Evolutionary conservation across 2,329 filamentous ascomycete genomes (phyloP).

Genomic region (Penicillium nordicum): DNA sequence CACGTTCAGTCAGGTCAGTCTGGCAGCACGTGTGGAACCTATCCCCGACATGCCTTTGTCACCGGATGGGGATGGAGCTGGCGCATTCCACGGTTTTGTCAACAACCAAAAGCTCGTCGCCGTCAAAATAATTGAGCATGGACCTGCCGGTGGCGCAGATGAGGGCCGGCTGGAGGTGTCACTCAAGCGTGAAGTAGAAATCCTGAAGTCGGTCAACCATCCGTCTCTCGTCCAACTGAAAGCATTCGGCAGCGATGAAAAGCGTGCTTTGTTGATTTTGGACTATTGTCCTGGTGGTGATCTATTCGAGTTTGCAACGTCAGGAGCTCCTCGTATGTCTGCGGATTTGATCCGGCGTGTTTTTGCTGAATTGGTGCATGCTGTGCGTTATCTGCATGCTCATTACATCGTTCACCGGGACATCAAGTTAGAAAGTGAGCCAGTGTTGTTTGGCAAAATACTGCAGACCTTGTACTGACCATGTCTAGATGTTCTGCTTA

Average conservation of each 20-base stretch:
- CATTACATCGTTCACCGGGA: constrained; percentile 90
- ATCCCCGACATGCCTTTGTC: constrained; percentile 38
- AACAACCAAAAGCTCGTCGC: constrained; percentile 82
- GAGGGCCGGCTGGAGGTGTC: constrained; percentile 92
- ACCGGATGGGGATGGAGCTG: constrained; percentile 8
- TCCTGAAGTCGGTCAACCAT: constrained; percentile 82
- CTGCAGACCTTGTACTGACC: constrained; percentile 17
- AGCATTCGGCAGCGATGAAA: constrained; percentile 82
- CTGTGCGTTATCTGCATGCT: constrained; percentile 79
- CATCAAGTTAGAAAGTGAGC: constrained; percentile 94
- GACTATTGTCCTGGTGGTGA: constrained; percentile 93
- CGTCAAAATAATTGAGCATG: constrained; percentile 93
- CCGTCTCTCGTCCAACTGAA: constrained; percentile 88
- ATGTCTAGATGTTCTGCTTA: constrained; percentile 77
- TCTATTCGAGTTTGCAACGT: constrained; percentile 84
- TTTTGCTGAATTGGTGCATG: constrained; percentile 82
- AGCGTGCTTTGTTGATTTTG: constrained; percentile 77
- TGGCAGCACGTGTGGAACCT: constrained; percentile 75
- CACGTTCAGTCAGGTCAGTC: constrained; percentile 90
- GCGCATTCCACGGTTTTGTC: constrained; percentile 25
- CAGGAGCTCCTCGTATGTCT: constrained; percentile 64
- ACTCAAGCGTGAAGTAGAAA: constrained; percentile 89
- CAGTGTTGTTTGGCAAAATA: background rate
- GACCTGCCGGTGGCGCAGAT: constrained; percentile 86
- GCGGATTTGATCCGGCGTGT: constrained; percentile 73